Evolutionary conservation across 805 yeast species (phyloP), one percentile per base, ranked within the genome.

Genomic region (Cyberlindnera bimundalis): DNA sequence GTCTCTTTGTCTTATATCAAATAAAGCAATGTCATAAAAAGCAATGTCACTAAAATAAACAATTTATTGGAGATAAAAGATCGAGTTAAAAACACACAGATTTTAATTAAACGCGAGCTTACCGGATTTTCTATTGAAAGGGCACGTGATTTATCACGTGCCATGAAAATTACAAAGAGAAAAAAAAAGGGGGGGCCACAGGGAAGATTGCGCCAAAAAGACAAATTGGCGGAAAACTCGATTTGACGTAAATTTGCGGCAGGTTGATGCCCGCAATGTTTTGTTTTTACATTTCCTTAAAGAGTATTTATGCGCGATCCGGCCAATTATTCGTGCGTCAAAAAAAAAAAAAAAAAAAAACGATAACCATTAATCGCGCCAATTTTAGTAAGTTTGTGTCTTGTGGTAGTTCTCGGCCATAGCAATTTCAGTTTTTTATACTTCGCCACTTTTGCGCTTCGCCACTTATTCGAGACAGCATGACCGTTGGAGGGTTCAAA

Each of bases 371-470:
- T 23, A 30, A 33, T 33, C 23, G 29, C 29, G 29, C 37, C 14
- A 25, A 23, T 12, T 18, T 5, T 20, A 13, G 17, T 17, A 17
- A 33, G n/a, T 14, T n/a, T n/a, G n/a, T n/a, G n/a, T n/a, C n/a
- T n/a, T n/a, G n/a, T n/a, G n/a, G n/a, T n/a, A n/a, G n/a, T n/a
- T n/a, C n/a, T n/a, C n/a, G 26, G 14, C 25, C 26, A n/a, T 16
- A 35, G 37, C 37, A 35, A 35, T 27, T 27, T 26, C 32, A 35
- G n/a, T 13, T 13, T 20, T 10, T 7, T 21, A 6, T 17, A 19
- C 33, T 30, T 30, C 24, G 33, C 33, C 33, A 19, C 33, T 30
- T 30, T 30, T 18, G 33, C 33, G 25, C 33, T 7, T 10, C 7
- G 6, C n/a, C n/a, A n/a, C n/a, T n/a, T n/a, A n/a, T n/a, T n/a